phyloP scores from a whole-genome alignment of 2,329 filamentous ascomycete species.

The Scytalidium sp. region DNA sequence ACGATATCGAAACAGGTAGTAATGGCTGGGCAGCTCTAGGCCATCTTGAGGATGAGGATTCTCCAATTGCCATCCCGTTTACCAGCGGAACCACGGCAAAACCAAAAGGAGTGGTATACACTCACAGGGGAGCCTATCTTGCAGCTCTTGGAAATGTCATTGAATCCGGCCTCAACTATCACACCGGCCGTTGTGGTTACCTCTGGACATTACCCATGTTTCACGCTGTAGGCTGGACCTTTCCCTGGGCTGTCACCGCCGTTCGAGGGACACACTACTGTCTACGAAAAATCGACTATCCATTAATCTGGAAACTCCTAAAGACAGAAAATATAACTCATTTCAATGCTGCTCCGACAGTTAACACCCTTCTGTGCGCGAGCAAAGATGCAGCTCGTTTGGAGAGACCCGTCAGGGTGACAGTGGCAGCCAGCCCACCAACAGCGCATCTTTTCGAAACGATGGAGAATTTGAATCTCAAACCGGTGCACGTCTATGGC shows the following conservation, averaged over 20 bases:
- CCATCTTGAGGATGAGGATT: conserved; percentile 67
- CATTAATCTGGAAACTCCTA: conserved; percentile 84
- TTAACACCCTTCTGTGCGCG: conserved; percentile 89
- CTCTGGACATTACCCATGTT: conserved; percentile 93
- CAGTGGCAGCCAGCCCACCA: conserved; percentile 88
- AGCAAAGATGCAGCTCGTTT: conserved; percentile 71
- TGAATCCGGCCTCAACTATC: conserved; percentile 78
- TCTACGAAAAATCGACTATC: conserved; percentile 91
- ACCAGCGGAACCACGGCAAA: conserved; percentile 89
- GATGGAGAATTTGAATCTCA: conserved; percentile 78
- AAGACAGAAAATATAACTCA: conserved; percentile 88
- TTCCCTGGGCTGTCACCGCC: conserved; percentile 89
- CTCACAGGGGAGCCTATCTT: conserved; percentile 83
- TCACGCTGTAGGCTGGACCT: conserved; percentile 62
- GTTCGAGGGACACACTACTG: conserved; percentile 95
- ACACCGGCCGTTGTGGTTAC: conserved; percentile 70
- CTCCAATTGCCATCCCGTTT: conserved; percentile 83
- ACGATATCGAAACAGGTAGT: conserved; percentile 63
- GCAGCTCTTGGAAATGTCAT: conserved; percentile 82
- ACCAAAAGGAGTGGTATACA: conserved; percentile 92
- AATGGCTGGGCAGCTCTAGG: conserved; percentile 79
- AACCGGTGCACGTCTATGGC: conserved; percentile 92
- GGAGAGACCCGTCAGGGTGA: conserved; percentile 72
- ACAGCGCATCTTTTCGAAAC: conserved; percentile 88
- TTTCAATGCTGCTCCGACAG: conserved; percentile 93